Base-by-base conservation (phyloP, 352 stramenopile species). In the Phytophthora meadii region DNA sequence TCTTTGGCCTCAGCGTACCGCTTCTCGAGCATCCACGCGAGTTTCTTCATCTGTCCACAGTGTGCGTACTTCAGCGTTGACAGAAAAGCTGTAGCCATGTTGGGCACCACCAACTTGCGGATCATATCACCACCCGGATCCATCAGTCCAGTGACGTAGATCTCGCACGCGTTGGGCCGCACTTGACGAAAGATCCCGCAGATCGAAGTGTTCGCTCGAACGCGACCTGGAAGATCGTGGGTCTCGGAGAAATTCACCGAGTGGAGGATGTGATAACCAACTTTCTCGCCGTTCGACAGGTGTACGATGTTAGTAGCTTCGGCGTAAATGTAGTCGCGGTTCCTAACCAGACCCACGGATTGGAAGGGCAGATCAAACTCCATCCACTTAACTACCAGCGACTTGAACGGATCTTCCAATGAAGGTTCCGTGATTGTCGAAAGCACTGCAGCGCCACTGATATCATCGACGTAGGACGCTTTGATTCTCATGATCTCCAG, bases 321-420 rank as follows among this genome's bases (percentile, higher is more conserved):
- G 44, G 77, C 65, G 54, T 76, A 89, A 41, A 87, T 67, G 30
- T 80, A 87, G 61, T 89, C 81, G 7, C 76, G 73, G 19, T 77
- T 75, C 1, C 39, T 42, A 10, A 87, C 68, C 4, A 77, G 52
- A 11, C 54, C 57, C 2, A 68, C 45, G 5, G 59, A 57, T 17
- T 74, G 61, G 1, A 74, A 45, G 1, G 65, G 65, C 3, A 74
- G 63, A 56, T 74, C 65, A 47, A 74, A 59, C 51, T 75, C 68
- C 55, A 72, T 70, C 70, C 70, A 79, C 52, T 79, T 79, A 37
- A 79, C 45, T 3, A 73, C 52, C 2, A 79, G 41, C 9, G 63
- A 70, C 12, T 70, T 58, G 37, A 73, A 76, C 9, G 68, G 68
- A 1, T 56, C 48, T 11, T 67, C 61, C 5, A 61, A 0, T 2